Conservation (phyloP, 306 rosid species). For the Corylus americana region DNA sequence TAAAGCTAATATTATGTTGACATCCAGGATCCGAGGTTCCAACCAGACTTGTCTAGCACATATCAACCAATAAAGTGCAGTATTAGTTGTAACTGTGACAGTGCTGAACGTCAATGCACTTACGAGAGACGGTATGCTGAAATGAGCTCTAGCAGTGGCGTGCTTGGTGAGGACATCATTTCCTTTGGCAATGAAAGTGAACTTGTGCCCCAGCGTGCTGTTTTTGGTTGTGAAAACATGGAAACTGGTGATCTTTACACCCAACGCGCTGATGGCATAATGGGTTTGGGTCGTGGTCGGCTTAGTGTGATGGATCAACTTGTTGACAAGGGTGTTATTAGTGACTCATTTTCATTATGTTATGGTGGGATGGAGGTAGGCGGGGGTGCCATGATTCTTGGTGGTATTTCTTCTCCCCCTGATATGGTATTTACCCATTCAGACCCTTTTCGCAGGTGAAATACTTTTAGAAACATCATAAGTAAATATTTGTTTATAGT, state of each 20-base stretch:
- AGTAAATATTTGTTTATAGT: constrained; percentile 34
- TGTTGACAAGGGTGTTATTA: constrained; percentile 71
- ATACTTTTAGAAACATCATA: neutral
- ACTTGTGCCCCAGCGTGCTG: constrained; percentile 73
- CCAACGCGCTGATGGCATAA: constrained; percentile 95
- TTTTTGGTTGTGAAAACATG: constrained; percentile 83
- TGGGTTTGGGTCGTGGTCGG: constrained; percentile 95
- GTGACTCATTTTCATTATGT: constrained; percentile 91
- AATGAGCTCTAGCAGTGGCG: constrained; percentile 87
- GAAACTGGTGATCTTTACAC: constrained; percentile 88
- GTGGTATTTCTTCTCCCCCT: constrained; percentile 71
- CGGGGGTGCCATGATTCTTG: constrained; percentile 98
- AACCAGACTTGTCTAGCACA: constrained; percentile 74
- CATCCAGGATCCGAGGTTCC: constrained; percentile 78
- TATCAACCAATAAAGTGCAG: constrained; percentile 79
- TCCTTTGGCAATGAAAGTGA: constrained; percentile 85
- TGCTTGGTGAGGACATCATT: constrained; percentile 79
- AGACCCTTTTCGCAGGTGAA: constrained; percentile 71
- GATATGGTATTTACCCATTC: constrained; percentile 78
- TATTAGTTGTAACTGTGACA: constrained; percentile 69
- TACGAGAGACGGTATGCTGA: constrained; percentile 97
- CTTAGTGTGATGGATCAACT: constrained; percentile 89
- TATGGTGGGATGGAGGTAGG: constrained; percentile 99
- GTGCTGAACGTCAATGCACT: constrained; percentile 54
- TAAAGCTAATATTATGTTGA: constrained; percentile 22